These are phyloP conservation scores for Lyophyllum decastes DNA, from an alignment of 768 basidiomycete genomes.

Conservation along the genomic window DNA sequence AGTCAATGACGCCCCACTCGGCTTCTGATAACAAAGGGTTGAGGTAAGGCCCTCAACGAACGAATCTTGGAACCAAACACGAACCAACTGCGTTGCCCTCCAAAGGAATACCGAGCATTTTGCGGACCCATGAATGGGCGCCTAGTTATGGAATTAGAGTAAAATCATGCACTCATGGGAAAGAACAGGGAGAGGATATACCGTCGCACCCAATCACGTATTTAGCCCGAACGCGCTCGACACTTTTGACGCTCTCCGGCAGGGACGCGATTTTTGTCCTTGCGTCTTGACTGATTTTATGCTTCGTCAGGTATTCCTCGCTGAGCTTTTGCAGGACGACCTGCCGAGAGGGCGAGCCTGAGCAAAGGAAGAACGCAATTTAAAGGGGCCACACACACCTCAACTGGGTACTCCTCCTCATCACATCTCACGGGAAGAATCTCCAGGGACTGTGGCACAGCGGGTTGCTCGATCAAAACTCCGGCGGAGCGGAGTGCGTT, in stretches of 20 bases:
- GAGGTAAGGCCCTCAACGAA: neutral
- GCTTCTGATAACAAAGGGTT: neutral
- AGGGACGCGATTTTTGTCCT: neutral
- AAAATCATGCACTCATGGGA: neutral
- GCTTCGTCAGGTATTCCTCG: neutral
- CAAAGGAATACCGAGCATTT: neutral
- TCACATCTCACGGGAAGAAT: neutral
- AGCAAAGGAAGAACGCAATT: neutral
- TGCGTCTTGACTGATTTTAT: neutral
- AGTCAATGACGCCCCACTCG: conserved; percentile 1
- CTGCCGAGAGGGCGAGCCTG: neutral
- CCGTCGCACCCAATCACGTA: conserved; percentile 5
- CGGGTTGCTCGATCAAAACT: neutral
- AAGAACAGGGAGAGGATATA: neutral
- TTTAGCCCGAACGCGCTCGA: neutral
- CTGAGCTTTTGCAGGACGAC: neutral
- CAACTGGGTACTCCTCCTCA: neutral
- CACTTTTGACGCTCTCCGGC: neutral
- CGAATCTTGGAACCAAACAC: neutral
- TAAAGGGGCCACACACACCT: neutral
- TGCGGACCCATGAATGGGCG: conserved; percentile 6
- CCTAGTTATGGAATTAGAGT: neutral
- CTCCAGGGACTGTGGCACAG: neutral
- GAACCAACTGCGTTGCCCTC: neutral
- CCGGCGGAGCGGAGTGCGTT: neutral